phyloP scores from a whole-genome alignment of 1,284 basidiomycete species.

The Cryptococcus sp. region DNA sequence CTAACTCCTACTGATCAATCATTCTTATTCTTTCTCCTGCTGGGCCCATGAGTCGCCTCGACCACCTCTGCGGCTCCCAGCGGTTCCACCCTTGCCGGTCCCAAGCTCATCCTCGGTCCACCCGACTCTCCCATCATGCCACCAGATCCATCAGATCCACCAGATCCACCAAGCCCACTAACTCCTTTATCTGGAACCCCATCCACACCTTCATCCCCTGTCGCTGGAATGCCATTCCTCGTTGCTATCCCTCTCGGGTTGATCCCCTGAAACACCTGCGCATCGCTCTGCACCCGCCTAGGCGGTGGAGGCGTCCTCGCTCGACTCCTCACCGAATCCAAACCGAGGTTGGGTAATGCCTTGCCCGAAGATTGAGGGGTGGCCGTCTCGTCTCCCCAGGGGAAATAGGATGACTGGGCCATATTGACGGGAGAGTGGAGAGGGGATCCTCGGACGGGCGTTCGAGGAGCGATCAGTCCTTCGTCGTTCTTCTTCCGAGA shows the following conservation, averaged over 20 bases:
- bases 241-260: constrained; percentile 31
- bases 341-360: no score
- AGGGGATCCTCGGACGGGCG: constrained; percentile 37
- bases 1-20: constrained; percentile 8
- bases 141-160: no score
- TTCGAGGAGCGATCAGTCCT: constrained; percentile 60
- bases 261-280: constrained; percentile 7
- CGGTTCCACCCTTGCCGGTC: constrained; percentile 9
- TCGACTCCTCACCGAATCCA: neutral
- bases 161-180: no score
- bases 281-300: constrained; percentile 25
- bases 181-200: neutral
- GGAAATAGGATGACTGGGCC: constrained; percentile 22
- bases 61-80: constrained; percentile 12
- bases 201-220: neutral
- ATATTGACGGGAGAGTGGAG: constrained; percentile 30
- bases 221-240: constrained; percentile 17
- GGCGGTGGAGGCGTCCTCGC: constrained; percentile 25
- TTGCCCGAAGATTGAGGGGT: neutral
- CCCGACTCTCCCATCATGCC: neutral
- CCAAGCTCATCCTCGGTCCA: constrained; percentile 12
- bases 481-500: constrained; percentile 44
- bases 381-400: constrained; percentile 22
- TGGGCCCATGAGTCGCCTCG: constrained; percentile 3
- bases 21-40: constrained; percentile 18